phyloP scores from a whole-genome alignment of 2,329 filamentous ascomycete genomes.

The Calonectria multiphialidica region DNA sequence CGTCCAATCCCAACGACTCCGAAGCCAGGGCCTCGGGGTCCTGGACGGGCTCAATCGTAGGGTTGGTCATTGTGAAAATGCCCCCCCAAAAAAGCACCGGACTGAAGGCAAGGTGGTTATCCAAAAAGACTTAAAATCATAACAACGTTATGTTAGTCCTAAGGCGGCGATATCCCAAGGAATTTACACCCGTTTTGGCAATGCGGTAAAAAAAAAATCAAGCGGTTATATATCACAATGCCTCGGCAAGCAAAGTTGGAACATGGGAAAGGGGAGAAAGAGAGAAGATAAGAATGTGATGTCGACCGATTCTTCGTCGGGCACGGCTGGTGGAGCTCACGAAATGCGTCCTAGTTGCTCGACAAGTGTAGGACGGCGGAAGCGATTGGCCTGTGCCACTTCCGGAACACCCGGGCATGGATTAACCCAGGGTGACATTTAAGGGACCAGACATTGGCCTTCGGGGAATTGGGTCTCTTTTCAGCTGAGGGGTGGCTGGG shows the following conservation, averaged over 20 bases:
- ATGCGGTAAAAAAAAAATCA: slow-evolving; percentile 7
- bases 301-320: slow-evolving; percentile 29
- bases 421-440: slow-evolving; percentile 34
- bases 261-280: slow-evolving; percentile 10
- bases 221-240: slow-evolving; percentile 23
- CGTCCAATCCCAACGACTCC: slow-evolving; percentile 27
- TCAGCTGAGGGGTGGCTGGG: not conserved
- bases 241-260: slow-evolving; percentile 17
- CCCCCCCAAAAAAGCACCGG: not conserved
- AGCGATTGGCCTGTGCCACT: slow-evolving; percentile 32
- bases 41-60: slow-evolving; percentile 15
- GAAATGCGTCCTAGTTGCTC: slow-evolving; percentile 25
- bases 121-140: not conserved
- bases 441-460: not conserved
- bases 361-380: slow-evolving; percentile 20
- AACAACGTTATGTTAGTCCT: not conserved
- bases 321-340: slow-evolving; percentile 33
- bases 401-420: slow-evolving; percentile 41
- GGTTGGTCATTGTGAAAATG: slow-evolving; percentile 25
- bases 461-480: slow-evolving; percentile 8
- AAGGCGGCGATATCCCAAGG: not conserved
- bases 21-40: slow-evolving; percentile 5
- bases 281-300: slow-evolving; percentile 21
- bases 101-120: not conserved
- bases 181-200: slow-evolving; percentile 11